These are phyloP conservation scores for Phytopythium ostracodes DNA, from an alignment of 352 stramenopile genomes.

Conservation along the genomic window DNA sequence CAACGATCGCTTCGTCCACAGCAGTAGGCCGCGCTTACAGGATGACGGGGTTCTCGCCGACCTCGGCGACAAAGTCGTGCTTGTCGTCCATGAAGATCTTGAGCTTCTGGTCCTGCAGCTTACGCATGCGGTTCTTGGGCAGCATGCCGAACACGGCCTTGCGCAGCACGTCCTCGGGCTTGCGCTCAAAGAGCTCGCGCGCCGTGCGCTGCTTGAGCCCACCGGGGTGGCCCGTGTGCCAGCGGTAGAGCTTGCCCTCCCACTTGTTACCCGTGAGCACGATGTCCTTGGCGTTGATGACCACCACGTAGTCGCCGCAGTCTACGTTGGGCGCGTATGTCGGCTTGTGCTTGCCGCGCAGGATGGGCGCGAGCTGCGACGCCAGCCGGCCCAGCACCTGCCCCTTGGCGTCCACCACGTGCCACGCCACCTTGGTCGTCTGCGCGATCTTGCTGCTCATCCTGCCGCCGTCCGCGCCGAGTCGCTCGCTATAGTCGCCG, in stretches of 20 bases:
- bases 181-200: constrained; percentile 93
- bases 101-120: constrained; percentile 94
- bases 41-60: constrained; percentile 84
- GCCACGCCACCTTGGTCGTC: constrained; percentile 89
- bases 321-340: constrained; percentile 97
- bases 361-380: constrained; percentile 93
- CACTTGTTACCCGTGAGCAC: constrained; percentile 96
- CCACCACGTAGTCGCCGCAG: constrained; percentile 97
- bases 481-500: neutral
- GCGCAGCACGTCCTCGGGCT: constrained; percentile 94
- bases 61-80: constrained; percentile 90
- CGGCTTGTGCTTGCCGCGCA: constrained; percentile 99
- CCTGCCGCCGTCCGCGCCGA: constrained; percentile 12
- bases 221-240: constrained; percentile 97
- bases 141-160: constrained; percentile 98
- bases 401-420: constrained; percentile 95
- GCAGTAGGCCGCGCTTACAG: constrained; percentile 29
- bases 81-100: constrained; percentile 94
- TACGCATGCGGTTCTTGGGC: constrained; percentile 95
- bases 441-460: constrained; percentile 85
- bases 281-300: constrained; percentile 95
- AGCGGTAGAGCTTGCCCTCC: constrained; percentile 97
- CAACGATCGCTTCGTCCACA: no score
- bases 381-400: constrained; percentile 96
- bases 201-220: constrained; percentile 94